phyloP scores from a whole-genome alignment of 768 basidiomycete species.

The Coprinellus micaceus region DNA sequence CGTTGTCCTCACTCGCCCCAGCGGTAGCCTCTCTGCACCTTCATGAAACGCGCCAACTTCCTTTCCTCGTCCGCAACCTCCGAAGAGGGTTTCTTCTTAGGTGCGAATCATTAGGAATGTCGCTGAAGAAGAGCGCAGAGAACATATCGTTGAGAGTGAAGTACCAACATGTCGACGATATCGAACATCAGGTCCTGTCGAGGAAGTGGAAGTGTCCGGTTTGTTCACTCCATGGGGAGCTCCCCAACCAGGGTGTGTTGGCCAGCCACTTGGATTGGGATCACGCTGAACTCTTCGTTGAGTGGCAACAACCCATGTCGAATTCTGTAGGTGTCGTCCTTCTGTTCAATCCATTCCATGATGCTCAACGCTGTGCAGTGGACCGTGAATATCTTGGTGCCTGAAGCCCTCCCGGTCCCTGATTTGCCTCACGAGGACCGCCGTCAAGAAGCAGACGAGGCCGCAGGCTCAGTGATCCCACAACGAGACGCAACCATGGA shows the following conservation, averaged over 20 bases:
- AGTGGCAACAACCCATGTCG: slow-evolving; percentile 1
- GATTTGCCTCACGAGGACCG: too few species aligned
- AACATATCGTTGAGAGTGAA: slow-evolving; percentile 3
- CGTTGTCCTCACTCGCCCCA: slow-evolving; percentile 4
- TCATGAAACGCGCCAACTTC: slow-evolving; percentile 11
- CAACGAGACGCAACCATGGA: background rate
- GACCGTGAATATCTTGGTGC: too few species aligned
- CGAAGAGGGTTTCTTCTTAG: slow-evolving; percentile 14
- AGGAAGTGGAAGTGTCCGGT: slow-evolving; percentile 9
- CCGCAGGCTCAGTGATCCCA: background rate
- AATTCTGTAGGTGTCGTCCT: background rate
- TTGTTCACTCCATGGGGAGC: slow-evolving; percentile 13
- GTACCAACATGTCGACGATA: slow-evolving; percentile 2
- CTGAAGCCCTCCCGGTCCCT: too few species aligned
- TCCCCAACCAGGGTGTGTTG: slow-evolving; percentile 11
- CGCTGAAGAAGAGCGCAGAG: background rate
- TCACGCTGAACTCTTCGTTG: slow-evolving; percentile 10
- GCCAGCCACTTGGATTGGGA: slow-evolving; percentile 14
- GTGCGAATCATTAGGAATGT: slow-evolving; percentile 10
- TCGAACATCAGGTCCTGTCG: background rate
- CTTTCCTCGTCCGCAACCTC: slow-evolving; percentile 13
- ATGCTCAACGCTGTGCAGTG: too few species aligned
- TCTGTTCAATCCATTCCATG: background rate
- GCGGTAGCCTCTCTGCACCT: slow-evolving; percentile 1
- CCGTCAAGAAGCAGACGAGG: too few species aligned